Evolutionary conservation across 768 basidiomycete species (phyloP).

Genomic region (Hysterangium stoloniferum): DNA sequence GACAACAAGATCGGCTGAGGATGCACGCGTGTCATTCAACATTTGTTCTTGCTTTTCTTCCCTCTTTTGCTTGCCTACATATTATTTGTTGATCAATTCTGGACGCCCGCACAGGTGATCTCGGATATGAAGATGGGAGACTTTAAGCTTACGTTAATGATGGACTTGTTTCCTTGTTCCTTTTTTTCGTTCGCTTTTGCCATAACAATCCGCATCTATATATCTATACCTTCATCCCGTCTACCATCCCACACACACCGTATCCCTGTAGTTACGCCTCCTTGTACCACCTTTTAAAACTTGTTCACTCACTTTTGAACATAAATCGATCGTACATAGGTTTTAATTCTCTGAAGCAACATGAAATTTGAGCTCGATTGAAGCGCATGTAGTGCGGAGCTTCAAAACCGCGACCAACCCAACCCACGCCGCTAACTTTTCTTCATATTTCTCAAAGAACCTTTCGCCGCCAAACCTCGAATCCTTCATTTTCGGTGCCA

Average conservation of each 20-base stretch:
- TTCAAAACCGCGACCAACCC: conserved; percentile 2
- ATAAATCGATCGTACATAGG: too few relatives aligned
- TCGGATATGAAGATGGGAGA: too few relatives aligned
- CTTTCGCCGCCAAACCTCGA: too few relatives aligned
- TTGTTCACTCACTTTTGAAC: conserved; percentile 9
- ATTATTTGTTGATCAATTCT: not conserved
- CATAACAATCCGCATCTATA: conserved; percentile 8
- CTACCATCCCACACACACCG: conserved; percentile 1
- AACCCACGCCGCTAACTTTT: too few relatives aligned
- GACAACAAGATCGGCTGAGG: conserved; percentile 36
- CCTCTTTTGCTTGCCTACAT: conserved; percentile 4
- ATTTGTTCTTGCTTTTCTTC: not conserved
- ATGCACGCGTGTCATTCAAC: not conserved
- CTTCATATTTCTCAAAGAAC: not conserved
- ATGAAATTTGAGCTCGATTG: not conserved
- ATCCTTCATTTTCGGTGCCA: not conserved
- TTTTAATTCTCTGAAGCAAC: too few relatives aligned
- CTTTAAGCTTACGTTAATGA: too few relatives aligned
- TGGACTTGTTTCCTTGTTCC: conserved; percentile 1
- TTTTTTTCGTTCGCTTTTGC: conserved; percentile 5
- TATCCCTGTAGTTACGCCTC: conserved; percentile 12
- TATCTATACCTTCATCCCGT: conserved; percentile 12
- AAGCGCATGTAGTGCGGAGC: conserved; percentile 2
- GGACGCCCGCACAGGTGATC: too few relatives aligned
- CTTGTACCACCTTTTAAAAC: conserved; percentile 12